Conservation (phyloP, 495 filamentous ascomycete genomes). For the Hypomontagnella monticulosa region DNA sequence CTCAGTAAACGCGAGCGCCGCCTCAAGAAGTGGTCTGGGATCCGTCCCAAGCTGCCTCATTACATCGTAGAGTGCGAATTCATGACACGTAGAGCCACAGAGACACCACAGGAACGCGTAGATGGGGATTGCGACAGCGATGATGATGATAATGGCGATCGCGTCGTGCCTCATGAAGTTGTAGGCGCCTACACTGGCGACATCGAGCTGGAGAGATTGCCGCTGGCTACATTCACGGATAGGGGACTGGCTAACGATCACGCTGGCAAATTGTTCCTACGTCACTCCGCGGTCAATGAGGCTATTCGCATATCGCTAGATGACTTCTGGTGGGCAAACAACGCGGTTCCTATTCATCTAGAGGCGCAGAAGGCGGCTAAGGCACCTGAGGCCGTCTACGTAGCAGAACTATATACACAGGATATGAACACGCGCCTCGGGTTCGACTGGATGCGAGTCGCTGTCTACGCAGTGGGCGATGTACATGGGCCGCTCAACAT, state of each 20-base stretch:
- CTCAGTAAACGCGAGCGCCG: conserved; percentile 7
- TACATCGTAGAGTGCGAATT: conserved; percentile 37
- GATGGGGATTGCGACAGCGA: neutral
- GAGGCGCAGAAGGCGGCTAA: conserved; percentile 1
- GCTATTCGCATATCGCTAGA: conserved; percentile 16
- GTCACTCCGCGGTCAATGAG: conserved; percentile 16
- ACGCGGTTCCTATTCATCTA: conserved; percentile 5
- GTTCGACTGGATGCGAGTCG: conserved; percentile 28
- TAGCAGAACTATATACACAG: conserved; percentile 13
- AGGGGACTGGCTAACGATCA: conserved; percentile 22
- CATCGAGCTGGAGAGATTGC: conserved; percentile 11
- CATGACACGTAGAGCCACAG: conserved; percentile 1
- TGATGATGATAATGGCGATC: neutral
- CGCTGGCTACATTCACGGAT: conserved; percentile 24
- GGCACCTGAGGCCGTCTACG: neutral
- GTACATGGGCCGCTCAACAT: conserved; percentile 27
- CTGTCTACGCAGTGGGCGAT: conserved; percentile 24
- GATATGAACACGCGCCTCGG: conserved; percentile 20
- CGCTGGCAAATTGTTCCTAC: conserved; percentile 18
- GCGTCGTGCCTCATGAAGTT: neutral
- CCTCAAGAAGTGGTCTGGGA: conserved; percentile 20
- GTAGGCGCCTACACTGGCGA: conserved; percentile 6
- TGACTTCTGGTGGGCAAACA: conserved; percentile 22
- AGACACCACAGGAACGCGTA: neutral
- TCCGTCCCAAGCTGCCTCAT: conserved; percentile 11